Evolutionary conservation across 179 eudicot species (phyloP), one percentile per base, ranked within the genome.

Genomic region (Silene coronaria): DNA sequence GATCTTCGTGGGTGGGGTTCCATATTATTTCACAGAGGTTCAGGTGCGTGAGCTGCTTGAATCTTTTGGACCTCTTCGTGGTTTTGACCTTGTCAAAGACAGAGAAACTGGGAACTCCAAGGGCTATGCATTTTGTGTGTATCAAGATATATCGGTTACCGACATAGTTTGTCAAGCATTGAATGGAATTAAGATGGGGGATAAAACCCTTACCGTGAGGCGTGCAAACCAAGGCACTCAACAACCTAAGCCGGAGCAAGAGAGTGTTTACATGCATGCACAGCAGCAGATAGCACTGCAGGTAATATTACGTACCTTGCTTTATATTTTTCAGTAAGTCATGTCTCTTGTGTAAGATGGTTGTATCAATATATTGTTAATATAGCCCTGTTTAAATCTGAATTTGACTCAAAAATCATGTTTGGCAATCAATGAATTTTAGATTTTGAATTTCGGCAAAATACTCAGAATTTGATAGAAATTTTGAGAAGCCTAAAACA

Each of bases 61-160:
- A 82, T 88, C 94, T 51, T 96, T 91, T 89, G 99, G 99, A 27
- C 82, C 93, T 19, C 89, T 91, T 55, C 83, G 94, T 22, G 99
- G 99, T 38, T 96, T 96, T 81, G 98, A 96, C 85, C 88, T 96
- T 72, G 99, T 93, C 64, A 93, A 93, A 84, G 99, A 96, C 81
- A 85, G 96, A 82, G 98, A 95, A 86, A 95, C 97, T 6, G 99
- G 99, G 68, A 92, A 92, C 78, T 96, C 98, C 3, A 96, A 93
- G 82, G 98, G 99, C 77, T 96, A 96, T 87, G 99, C 99, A 23
- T 96, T 96, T 81, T 96, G 99, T 73, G 98, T 96, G 53, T 96
- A 96, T 75, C 87, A 89, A 77, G 98, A 96, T 76, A 80, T 88
- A 0, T 78, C 91, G 5, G 97, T 93, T 78, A 91, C 99, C 0